Evolutionary conservation across 352 stramenopile genomes (phyloP).

Genomic region (Phytophthora multivora): DNA sequence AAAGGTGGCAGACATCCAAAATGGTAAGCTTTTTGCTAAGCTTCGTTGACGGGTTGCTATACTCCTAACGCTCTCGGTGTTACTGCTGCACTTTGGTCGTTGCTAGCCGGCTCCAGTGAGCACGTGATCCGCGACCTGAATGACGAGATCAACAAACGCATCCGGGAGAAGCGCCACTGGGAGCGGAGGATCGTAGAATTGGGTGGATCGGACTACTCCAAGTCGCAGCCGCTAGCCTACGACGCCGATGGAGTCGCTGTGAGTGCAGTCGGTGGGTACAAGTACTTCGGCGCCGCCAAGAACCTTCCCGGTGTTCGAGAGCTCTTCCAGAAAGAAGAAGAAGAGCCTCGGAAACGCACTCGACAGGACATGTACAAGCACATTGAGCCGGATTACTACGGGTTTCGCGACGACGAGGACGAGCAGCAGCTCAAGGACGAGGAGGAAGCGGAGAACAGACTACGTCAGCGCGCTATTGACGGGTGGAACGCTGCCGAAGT

Average conservation of each 20-base stretch:
- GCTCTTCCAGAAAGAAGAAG: conserved; percentile 89
- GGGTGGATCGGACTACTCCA: conserved; percentile 89
- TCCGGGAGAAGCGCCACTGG: conserved; percentile 93
- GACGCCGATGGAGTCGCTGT: conserved; percentile 75
- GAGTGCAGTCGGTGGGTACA: conserved; percentile 87
- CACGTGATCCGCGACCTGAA: conserved; percentile 98
- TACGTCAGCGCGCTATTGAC: conserved; percentile 55
- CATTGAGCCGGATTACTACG: conserved; percentile 90
- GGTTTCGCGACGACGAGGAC: conserved; percentile 73
- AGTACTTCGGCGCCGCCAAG: conserved; percentile 98
- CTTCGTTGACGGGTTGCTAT: no score
- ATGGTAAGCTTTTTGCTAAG: conserved; percentile 55
- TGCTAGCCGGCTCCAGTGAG: conserved; percentile 90
- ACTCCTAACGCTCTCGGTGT: no score
- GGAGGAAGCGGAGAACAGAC: conserved; percentile 43
- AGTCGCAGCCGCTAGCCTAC: conserved; percentile 79
- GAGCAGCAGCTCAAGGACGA: conserved; percentile 57
- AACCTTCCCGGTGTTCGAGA: conserved; percentile 96
- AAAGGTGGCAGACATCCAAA: conserved; percentile 97
- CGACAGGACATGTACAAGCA: conserved; percentile 91
- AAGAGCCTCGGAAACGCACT: conserved; percentile 59
- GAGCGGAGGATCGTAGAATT: conserved; percentile 90
- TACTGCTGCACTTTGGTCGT: neutral
- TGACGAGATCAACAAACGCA: conserved; percentile 98
- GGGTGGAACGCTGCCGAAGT: conserved; percentile 58